Evolutionary conservation across 2,329 filamentous ascomycete genomes (phyloP), one percentile per base, ranked within the genome.

Genomic region (Scopulariopsis brevicaulis): DNA sequence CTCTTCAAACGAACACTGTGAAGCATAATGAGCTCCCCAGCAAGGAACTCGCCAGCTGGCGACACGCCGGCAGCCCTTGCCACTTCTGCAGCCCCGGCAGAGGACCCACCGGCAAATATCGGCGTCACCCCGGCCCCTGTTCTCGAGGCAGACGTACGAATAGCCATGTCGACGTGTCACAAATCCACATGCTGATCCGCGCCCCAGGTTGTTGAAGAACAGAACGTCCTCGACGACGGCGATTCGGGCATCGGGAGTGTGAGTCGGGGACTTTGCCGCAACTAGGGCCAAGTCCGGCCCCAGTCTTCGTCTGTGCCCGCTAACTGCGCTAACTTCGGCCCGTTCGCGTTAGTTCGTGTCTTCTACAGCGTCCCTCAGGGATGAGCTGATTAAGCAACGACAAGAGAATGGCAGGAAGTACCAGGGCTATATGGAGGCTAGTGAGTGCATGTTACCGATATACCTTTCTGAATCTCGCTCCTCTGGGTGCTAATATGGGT

Each of bases 371-470:
- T 55, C 54, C 11, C 18, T 55, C n/a, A 46, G 22, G 54, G 54
- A 55, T 6, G 54, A 55, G 54, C 35, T 55, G 35, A 55, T 55
- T 28, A 40, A 43, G 34, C 54, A 55, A 35, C 22, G 37, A 12
- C 20, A 55, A 43, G 54, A 55, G 25, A 20, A 55, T 55, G 54
- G 54, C 6, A 40, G 54, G 24, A 40, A 48, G 10, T 55, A 55
- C n/a, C 35, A 55, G 32, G 54, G 54, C 1, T 55, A 55, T 32
- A 25, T 55, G 35, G 54, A 55, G 12, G 54, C 54, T 6, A 55
- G 54, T 55, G 46, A 55, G 54, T 55, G 37, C n/a, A 24, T 50
- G 7, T 24, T n/a, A 6, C 8, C 6, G 6, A 24, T 50, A 14
- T 11, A 8, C n/a, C n/a, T 8, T 48, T 20, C 2, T 8, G 24